Conservation (phyloP, 176 grass and related monocot species). For the Raddia guianensis region DNA sequence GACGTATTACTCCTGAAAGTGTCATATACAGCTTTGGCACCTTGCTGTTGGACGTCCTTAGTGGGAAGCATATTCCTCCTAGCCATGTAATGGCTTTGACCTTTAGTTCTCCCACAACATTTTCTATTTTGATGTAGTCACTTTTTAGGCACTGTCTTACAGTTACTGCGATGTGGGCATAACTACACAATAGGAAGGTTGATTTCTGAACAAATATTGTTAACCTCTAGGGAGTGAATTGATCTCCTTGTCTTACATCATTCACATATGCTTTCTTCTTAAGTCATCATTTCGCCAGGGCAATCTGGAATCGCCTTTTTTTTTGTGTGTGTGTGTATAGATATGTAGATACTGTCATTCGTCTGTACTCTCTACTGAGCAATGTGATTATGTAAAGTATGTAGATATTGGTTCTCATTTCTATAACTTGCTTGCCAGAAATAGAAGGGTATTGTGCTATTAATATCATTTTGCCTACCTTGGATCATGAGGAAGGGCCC, state of each 20-base stretch:
- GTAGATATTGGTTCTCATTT: not conserved
- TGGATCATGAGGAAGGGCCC: not conserved
- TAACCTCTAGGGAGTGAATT: not conserved
- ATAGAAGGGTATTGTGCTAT: not conserved
- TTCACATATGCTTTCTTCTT: not conserved
- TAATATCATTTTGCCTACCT: slow-evolving; percentile 9
- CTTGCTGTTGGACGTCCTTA: slow-evolving; percentile 92
- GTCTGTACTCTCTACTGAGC: not conserved
- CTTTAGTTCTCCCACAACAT: slow-evolving; percentile 26
- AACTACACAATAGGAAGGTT: not conserved
- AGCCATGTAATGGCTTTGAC: slow-evolving; percentile 73
- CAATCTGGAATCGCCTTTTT: not conserved
- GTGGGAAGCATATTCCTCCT: slow-evolving; percentile 98
- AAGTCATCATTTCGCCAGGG: not conserved
- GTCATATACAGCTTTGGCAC: slow-evolving; percentile 98
- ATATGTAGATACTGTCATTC: not conserved
- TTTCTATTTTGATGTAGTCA: slow-evolving; percentile 5
- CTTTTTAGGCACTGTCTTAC: not conserved
- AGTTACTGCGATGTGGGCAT: not conserved
- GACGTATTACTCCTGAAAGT: slow-evolving; percentile 96
- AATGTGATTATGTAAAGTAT: slow-evolving; percentile 12
- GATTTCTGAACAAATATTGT: slow-evolving; percentile 20
- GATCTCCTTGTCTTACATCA: not conserved
- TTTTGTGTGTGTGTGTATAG: too few species aligned
- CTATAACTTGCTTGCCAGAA: slow-evolving; percentile 30